These are phyloP conservation scores for Epichloe hybrida DNA, from an alignment of 2,329 filamentous ascomycete genomes.

Conservation along the genomic window DNA sequence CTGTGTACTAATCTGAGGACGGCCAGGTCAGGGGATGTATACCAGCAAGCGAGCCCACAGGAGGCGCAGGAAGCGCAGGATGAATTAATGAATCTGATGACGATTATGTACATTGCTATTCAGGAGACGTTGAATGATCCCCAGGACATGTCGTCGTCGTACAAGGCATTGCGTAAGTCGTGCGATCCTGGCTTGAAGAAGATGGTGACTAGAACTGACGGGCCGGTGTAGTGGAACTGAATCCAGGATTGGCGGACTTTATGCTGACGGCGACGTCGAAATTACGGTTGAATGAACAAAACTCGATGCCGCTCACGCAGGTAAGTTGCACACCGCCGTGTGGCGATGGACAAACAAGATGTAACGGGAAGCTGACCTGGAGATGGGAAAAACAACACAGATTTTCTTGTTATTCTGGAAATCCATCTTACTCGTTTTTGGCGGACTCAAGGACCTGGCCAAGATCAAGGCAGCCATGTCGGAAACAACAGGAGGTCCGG, in stretches of 20 bases:
- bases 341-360: neutral
- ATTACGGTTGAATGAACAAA: conserved; percentile 60
- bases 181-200: neutral
- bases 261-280: conserved; percentile 57
- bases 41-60: conserved; percentile 30
- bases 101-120: conserved; percentile 46
- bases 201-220: neutral
- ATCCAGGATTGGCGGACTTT: conserved; percentile 57
- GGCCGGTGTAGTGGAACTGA: conserved; percentile 33
- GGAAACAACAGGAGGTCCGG: conserved; percentile 45
- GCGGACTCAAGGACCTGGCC: conserved; percentile 60
- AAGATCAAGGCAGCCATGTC: conserved; percentile 60
- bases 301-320: conserved; percentile 46
- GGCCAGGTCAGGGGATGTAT: conserved; percentile 32
- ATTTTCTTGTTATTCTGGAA: conserved; percentile 87
- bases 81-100: conserved; percentile 49
- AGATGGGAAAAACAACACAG: conserved; percentile 19
- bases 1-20: neutral
- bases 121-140: conserved; percentile 42
- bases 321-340: conserved; percentile 20
- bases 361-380: conserved; percentile 10
- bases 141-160: conserved; percentile 31
- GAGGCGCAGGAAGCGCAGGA: conserved; percentile 44
- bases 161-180: conserved; percentile 37
- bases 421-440: conserved; percentile 72